Percentiles rank a stretch among this genome's conserved stretches.
Evolutionary conservation across 352 stramenopile genomes (phyloP).

Genomic region (Phytopythium vexans): DNA sequence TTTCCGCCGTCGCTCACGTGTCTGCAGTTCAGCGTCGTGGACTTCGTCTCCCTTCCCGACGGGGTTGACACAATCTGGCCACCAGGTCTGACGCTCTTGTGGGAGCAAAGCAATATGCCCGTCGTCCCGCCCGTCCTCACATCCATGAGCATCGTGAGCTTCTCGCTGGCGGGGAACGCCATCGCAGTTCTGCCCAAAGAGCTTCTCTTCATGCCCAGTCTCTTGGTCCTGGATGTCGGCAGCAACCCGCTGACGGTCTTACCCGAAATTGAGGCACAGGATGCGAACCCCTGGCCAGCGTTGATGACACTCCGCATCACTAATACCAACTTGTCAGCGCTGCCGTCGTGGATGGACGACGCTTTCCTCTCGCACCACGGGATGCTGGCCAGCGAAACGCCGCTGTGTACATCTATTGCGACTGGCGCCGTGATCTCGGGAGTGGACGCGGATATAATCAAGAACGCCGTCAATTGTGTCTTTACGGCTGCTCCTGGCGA

Average conservation of each 20-base stretch:
- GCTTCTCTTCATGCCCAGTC: neutral
- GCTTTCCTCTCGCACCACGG: neutral
- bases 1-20: slow-evolving; percentile 28
- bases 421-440: neutral
- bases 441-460: neutral
- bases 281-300: slow-evolving; percentile 8
- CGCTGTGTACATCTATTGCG: neutral
- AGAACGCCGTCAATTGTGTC: neutral
- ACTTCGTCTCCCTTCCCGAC: slow-evolving; percentile 23
- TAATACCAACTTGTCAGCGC: slow-evolving; percentile 13
- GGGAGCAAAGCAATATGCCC: slow-evolving; percentile 20
- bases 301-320: slow-evolving; percentile 8
- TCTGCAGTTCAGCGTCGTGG: slow-evolving; percentile 37
- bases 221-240: neutral
- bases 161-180: slow-evolving; percentile 17
- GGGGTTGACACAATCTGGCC: slow-evolving; percentile 32
- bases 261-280: slow-evolving; percentile 5
- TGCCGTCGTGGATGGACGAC: slow-evolving; percentile 13
- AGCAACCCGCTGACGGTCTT: slow-evolving; percentile 26
- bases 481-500: neutral
- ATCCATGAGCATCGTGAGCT: slow-evolving; percentile 10
- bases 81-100: neutral
- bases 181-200: neutral
- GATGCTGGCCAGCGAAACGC: neutral
- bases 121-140: slow-evolving; percentile 9